A percentile compares a stretch with the other conserved stretches of the same genome.
These are phyloP conservation scores for Myotisia sp. DNA, from an alignment of 2,329 filamentous ascomycete species.

Conservation along the genomic window DNA sequence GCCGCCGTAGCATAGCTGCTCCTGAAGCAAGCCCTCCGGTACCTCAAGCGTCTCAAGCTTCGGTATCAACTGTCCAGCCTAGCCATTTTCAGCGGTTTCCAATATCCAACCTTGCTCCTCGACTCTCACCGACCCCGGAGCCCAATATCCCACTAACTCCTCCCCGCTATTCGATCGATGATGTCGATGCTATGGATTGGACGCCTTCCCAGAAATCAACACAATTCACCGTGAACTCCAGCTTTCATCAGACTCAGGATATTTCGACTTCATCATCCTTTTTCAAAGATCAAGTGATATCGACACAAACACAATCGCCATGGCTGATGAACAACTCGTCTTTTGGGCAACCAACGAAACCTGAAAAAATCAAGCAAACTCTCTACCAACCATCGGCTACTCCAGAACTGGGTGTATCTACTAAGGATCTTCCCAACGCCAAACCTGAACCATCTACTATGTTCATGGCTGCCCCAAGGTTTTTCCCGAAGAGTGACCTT, in stretches of 20 bases:
- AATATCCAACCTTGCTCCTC: slow-evolving; percentile 27
- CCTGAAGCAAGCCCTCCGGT: slow-evolving; percentile 12
- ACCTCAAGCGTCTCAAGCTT: slow-evolving; percentile 10
- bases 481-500: slow-evolving; percentile 31
- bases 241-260: slow-evolving; percentile 18
- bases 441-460: slow-evolving; percentile 10
- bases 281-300: no score
- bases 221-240: slow-evolving; percentile 20
- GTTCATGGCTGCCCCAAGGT: slow-evolving; percentile 32
- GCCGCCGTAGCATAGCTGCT: slow-evolving; percentile 13
- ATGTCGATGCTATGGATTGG: slow-evolving; percentile 37
- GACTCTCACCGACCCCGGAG: slow-evolving; percentile 13
- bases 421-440: slow-evolving; percentile 12
- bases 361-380: slow-evolving; percentile 19
- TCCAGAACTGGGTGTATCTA: slow-evolving; percentile 1
- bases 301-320: slow-evolving; percentile 30
- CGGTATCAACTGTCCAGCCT: slow-evolving; percentile 10
- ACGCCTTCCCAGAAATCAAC: slow-evolving; percentile 31
- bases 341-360: slow-evolving; percentile 9
- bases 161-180: slow-evolving; percentile 22
- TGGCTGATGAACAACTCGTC: slow-evolving; percentile 26
- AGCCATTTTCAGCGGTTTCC: slow-evolving; percentile 24
- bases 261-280: slow-evolving; percentile 29
- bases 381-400: slow-evolving; percentile 13
- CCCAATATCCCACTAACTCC: slow-evolving; percentile 23